A percentile compares a stretch with the other conserved stretches of the same genome.
These are phyloP conservation scores for Monosporozyma servazzii DNA, from an alignment of 805 yeast species.

Conservation along the genomic window DNA sequence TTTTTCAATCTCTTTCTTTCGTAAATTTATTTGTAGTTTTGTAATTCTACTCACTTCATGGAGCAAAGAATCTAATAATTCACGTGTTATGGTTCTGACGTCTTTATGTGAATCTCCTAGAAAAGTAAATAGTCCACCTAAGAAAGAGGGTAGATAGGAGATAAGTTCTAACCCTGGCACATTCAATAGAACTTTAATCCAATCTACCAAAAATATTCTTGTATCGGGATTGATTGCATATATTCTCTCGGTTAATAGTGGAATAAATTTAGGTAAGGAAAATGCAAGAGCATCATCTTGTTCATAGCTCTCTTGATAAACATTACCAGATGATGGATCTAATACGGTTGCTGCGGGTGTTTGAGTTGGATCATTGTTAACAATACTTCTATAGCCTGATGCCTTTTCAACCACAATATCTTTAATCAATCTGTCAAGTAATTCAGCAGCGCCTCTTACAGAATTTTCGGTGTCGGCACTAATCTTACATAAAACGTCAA, in stretches of 20 bases:
- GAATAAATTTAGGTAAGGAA: conserved; percentile 79
- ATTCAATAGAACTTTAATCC: conserved; percentile 88
- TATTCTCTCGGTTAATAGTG: conserved; percentile 82
- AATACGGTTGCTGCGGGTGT: conserved; percentile 37
- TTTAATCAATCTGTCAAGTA: conserved; percentile 79
- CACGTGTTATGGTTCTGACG: conserved; percentile 77
- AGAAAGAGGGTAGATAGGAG: conserved; percentile 78
- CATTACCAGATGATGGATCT: conserved; percentile 45
- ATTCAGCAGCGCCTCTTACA: conserved; percentile 91
- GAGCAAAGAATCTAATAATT: conserved; percentile 61
- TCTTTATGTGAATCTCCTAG: conserved; percentile 78
- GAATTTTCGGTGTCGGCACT: conserved; percentile 87
- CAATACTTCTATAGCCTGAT: conserved; percentile 70
- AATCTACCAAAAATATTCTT: conserved; percentile 80
- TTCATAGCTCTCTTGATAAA: conserved; percentile 48
- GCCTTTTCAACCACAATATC: conserved; percentile 95
- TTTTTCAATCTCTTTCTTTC: conserved; percentile 20
- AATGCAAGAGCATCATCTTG: conserved; percentile 53
- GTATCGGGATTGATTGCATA: conserved; percentile 90
- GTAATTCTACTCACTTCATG: conserved; percentile 75
- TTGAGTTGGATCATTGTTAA: conserved; percentile 42
- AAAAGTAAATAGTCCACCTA: conserved; percentile 70
- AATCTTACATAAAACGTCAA: conserved; percentile 82
- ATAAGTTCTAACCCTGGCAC: conserved; percentile 86
- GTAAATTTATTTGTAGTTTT: conserved; percentile 50